Percentiles rank a stretch among this genome's conserved stretches.
phyloP scores from a whole-genome alignment of 2,329 filamentous ascomycete genomes.

The Apiospora aurea region DNA sequence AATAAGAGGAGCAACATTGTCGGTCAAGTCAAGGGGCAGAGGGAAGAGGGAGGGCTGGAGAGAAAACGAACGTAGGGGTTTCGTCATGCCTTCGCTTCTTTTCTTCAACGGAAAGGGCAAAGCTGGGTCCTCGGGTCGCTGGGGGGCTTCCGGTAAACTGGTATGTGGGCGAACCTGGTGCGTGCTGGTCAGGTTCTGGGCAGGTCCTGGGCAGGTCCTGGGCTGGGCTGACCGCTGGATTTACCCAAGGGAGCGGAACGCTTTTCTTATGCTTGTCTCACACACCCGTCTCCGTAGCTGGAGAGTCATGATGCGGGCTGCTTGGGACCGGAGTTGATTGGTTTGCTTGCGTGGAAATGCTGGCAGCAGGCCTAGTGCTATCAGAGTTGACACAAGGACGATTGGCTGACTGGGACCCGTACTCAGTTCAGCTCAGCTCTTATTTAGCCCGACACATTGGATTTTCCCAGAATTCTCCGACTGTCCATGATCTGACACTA shows the following conservation, averaged over 20 bases:
- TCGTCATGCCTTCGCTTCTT: constrained; percentile 13
- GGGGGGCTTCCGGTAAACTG: constrained; percentile 1
- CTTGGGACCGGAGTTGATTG: neutral
- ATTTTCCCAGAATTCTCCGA: neutral
- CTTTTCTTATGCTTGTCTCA: constrained; percentile 18
- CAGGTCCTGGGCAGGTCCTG: too few relatives aligned
- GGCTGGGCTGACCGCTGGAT: neutral
- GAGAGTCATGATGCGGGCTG: neutral
- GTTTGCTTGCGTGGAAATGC: neutral
- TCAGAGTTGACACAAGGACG: neutral
- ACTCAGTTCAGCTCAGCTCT: neutral
- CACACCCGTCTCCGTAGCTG: neutral
- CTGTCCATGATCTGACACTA: neutral
- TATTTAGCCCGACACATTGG: neutral
- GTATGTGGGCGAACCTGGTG: neutral
- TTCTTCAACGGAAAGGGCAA: constrained; percentile 14
- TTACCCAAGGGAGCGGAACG: constrained; percentile 17
- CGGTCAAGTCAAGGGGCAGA: neutral
- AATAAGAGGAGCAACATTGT: constrained; percentile 1
- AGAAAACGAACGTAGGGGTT: neutral
- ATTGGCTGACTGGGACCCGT: too few relatives aligned
- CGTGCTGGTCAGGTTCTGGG: too few relatives aligned
- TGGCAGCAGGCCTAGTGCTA: neutral
- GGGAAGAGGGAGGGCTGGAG: neutral
- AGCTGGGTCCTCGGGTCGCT: constrained; percentile 1